Evolutionary conservation across 257 asterid genomes (phyloP).

Genomic region (Orobanche coerulescens): DNA sequence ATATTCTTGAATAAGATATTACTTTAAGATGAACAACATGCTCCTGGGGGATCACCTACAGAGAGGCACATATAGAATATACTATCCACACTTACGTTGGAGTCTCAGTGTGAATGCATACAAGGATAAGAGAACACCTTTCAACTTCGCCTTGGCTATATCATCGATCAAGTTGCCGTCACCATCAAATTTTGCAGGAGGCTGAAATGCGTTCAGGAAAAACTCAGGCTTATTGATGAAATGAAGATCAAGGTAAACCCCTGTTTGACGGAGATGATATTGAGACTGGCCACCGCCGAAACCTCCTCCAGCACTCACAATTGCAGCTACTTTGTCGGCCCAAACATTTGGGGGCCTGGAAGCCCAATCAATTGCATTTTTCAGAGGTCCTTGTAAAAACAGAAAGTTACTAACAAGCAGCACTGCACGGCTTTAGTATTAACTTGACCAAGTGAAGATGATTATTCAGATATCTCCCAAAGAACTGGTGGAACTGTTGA

Average conservation of each 20-base stretch:
- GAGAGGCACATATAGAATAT: neutral
- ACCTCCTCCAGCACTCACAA: constrained; percentile 66
- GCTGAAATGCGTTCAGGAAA: constrained; percentile 45
- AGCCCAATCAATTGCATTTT: constrained; percentile 89
- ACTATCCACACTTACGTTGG: constrained; percentile 32
- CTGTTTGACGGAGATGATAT: constrained; percentile 84
- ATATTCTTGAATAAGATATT: neutral
- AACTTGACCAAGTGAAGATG: neutral
- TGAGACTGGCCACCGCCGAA: constrained; percentile 79
- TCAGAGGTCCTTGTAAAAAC: constrained; percentile 46
- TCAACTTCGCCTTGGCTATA: constrained; percentile 39
- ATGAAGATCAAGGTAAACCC: constrained; percentile 73
- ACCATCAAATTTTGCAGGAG: constrained; percentile 71
- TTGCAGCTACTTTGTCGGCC: constrained; percentile 72
- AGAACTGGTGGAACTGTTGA: no score
- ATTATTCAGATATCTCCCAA: neutral
- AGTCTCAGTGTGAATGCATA: constrained; percentile 50
- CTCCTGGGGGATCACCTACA: neutral
- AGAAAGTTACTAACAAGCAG: neutral
- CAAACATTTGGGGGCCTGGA: constrained; percentile 78
- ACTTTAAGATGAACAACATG: neutral
- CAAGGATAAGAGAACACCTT: constrained; percentile 46
- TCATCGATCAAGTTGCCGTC: no score
- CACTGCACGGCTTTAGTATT: neutral
- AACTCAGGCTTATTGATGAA: constrained; percentile 86